Base-by-base conservation (phyloP, 352 stramenopile genomes). In the Phytophthora quininea region DNA sequence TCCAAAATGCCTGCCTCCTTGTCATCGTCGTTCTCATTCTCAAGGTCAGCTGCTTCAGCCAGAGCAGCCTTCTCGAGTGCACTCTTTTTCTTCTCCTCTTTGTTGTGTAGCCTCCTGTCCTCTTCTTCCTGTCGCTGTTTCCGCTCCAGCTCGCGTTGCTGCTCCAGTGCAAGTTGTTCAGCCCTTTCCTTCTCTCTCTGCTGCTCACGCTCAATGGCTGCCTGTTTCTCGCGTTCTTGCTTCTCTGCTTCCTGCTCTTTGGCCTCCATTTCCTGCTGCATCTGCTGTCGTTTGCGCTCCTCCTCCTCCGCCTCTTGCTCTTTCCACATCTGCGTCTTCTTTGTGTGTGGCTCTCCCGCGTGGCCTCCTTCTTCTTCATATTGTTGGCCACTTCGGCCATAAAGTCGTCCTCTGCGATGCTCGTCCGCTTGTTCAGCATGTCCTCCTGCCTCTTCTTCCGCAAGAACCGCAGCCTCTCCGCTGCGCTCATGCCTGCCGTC, bases 351-450 rank as follows among this genome's bases (percentile, higher is more conserved):
- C 65, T 64, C 30, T 65, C 63, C 30, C 65, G 61, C 12, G 52
- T 59, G 24, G 59, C 45, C 19, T 83, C 73, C 45, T 90, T 92
- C 54, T 89, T 90, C 69, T 88, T 84, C 83, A 89, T 88, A 55
- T 92, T 92, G 12, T 61, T 80, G 30, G 72, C 76, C 40, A 89
- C 78, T 58, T 92, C 83, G 9, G 76, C 71, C 76, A 92, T 84
- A 48, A 92, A 92, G 42, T 89, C 81, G 50, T 92, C 81, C 1
- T 74, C 64, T 3, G 72, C 55, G 11, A 84, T 65, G 29, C 66
- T 79, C n/a, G 83, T 75, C 31, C 77, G 62, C 68, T 84, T 88
- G 2, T 55, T 57, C 51, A 88, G 67, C 73, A 89, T 83, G 32
- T 74, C 66, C 31, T 89, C 78, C 57, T 91, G 80, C 2, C 83